Evolutionary conservation across 768 basidiomycete species (phyloP).

Genomic region (Mycena latifolia): DNA sequence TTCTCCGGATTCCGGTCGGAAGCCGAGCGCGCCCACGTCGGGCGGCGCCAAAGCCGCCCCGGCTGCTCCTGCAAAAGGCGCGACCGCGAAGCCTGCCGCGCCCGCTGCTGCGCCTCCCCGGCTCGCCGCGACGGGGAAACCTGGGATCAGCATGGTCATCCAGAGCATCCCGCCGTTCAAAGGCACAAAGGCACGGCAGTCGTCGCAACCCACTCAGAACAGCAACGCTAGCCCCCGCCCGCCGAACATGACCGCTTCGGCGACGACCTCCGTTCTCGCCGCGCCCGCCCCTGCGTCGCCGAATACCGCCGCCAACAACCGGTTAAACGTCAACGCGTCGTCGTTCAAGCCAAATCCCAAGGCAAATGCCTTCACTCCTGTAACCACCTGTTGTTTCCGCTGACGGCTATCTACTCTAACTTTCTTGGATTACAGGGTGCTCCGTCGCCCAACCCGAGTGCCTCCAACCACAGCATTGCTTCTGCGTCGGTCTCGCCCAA

Average conservation of each 20-base stretch:
- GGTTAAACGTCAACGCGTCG: constrained; percentile 89
- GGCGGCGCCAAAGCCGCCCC: constrained; percentile 11
- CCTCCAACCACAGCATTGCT: constrained; percentile 38
- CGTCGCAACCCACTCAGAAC: constrained; percentile 28
- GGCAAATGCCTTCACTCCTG: constrained; percentile 81
- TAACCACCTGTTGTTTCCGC: constrained; percentile 49
- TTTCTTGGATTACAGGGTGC: constrained; percentile 49
- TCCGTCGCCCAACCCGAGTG: constrained; percentile 59
- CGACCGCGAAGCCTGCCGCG: constrained; percentile 39
- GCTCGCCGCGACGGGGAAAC: constrained; percentile 56
- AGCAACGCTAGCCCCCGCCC: constrained; percentile 29
- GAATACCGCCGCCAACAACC: constrained; percentile 58
- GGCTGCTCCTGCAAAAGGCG: constrained; percentile 51
- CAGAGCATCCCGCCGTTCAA: constrained; percentile 94
- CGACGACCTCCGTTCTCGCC: constrained; percentile 39
- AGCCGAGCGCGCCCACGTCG: constrained; percentile 22
- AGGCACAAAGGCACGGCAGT: constrained; percentile 59
- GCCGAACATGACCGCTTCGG: constrained; percentile 39
- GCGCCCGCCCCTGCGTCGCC: constrained; percentile 59
- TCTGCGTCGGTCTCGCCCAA: constrained; percentile 73
- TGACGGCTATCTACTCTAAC: constrained; percentile 31
- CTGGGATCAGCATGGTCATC: constrained; percentile 79
- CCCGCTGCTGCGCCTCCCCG: constrained; percentile 41
- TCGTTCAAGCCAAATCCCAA: constrained; percentile 92
- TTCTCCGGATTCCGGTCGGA: constrained; percentile 38